Conservation (phyloP, 202 grass and related monocot species). For the Schoenoplectus triqueter region DNA sequence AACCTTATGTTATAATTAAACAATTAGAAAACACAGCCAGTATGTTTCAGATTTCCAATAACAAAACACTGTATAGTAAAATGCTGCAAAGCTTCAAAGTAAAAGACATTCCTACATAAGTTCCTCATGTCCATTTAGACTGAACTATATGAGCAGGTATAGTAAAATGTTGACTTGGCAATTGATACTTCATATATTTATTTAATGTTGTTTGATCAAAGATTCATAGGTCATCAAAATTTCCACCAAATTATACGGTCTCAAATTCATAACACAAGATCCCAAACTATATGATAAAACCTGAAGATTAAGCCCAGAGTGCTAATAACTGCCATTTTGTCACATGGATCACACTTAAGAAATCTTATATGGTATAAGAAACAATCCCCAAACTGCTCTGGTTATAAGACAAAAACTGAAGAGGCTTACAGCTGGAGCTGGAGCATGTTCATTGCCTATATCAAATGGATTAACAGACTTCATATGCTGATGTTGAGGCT, state of each 20-base stretch:
- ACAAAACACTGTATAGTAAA: constrained; percentile 5
- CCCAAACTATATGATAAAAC: not conserved
- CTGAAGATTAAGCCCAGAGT: not conserved
- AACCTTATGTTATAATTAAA: not conserved
- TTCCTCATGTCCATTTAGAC: not conserved
- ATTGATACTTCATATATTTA: not conserved
- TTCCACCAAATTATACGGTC: not conserved
- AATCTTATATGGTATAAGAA: constrained; percentile 17
- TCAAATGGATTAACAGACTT: constrained; percentile 94
- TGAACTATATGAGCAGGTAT: not conserved
- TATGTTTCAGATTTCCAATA: constrained; percentile 8
- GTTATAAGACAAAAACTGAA: constrained; percentile 23
- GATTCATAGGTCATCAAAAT: not conserved
- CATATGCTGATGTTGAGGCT: constrained; percentile 50
- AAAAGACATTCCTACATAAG: not conserved
- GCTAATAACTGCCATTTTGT: not conserved
- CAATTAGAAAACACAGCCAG: constrained; percentile 7
- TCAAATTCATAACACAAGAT: not conserved
- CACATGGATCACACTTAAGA: constrained; percentile 13
- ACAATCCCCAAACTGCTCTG: constrained; percentile 20
- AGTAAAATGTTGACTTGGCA: constrained; percentile 21
- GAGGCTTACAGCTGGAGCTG: constrained; percentile 58
- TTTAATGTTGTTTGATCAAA: not conserved
- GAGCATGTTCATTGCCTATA: constrained; percentile 57
- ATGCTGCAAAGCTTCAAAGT: not conserved